phyloP scores from a whole-genome alignment of 257 asterid species.

The Craterostigma plantagineum region DNA sequence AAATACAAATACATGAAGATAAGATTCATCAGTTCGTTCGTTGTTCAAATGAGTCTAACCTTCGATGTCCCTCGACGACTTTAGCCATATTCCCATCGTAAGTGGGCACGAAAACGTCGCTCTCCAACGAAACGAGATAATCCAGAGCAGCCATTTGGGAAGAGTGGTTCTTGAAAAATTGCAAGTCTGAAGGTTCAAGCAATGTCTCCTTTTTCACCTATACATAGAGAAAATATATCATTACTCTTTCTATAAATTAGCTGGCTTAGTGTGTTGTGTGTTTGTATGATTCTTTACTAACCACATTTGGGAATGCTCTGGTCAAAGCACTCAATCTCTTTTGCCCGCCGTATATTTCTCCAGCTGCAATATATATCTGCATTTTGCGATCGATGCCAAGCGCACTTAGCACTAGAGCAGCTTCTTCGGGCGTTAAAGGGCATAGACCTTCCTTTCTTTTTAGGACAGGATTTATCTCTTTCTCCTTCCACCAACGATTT shows the following conservation, averaged over 20 bases:
- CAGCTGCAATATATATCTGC: conserved; percentile 96
- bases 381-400: conserved; percentile 52
- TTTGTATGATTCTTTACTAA: conserved; percentile 16
- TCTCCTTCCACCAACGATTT: conserved; percentile 99
- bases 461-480: conserved; percentile 65
- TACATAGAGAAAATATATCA: conserved; percentile 1
- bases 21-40: background rate
- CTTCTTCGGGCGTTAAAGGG: conserved; percentile 97
- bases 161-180: conserved; percentile 79
- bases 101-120: conserved; percentile 88
- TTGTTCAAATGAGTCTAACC: conserved; percentile 24
- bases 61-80: conserved; percentile 98
- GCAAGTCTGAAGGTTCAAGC: conserved; percentile 65
- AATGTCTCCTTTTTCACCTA: conserved; percentile 92
- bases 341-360: conserved; percentile 89
- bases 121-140: conserved; percentile 90
- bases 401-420: conserved; percentile 71
- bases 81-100: conserved; percentile 99
- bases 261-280: background rate
- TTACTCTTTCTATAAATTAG: no score
- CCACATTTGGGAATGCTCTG: conserved; percentile 73
- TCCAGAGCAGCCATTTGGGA: conserved; percentile 99
- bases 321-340: conserved; percentile 58
- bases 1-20: background rate
- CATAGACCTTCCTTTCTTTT: conserved; percentile 92